Conservation (phyloP, 78 protist species). For the Bigelowiella natans region DNA sequence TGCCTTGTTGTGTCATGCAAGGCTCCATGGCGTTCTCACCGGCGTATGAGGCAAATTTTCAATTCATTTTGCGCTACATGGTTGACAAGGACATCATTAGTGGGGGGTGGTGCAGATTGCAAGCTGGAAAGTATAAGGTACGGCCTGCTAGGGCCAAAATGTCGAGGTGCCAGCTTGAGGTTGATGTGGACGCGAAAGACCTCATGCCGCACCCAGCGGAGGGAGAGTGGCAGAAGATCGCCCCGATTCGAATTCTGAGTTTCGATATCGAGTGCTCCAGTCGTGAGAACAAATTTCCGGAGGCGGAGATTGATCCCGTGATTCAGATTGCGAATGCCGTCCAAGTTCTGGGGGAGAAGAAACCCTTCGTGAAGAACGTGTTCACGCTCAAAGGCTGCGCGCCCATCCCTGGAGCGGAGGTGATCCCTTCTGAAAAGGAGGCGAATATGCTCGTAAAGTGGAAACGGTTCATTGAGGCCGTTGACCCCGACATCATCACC, state of each 20-base stretch:
- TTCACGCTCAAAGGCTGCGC: slow-evolving; percentile 76
- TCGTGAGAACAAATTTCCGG: slow-evolving; percentile 90
- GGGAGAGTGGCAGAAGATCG: slow-evolving; percentile 66
- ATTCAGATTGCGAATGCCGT: slow-evolving; percentile 84
- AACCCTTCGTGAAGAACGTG: not conserved
- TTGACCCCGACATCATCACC: slow-evolving; percentile 93
- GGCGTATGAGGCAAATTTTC: slow-evolving; percentile 87
- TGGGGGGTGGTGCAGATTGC: slow-evolving; percentile 23
- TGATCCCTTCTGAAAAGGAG: slow-evolving; percentile 60
- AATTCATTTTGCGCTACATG: slow-evolving; percentile 83
- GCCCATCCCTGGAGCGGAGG: slow-evolving; percentile 72
- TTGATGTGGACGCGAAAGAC: not conserved
- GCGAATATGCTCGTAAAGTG: slow-evolving; percentile 56
- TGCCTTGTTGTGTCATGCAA: too few species aligned
- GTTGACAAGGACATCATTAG: slow-evolving; percentile 59
- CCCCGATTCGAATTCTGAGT: slow-evolving; percentile 88
- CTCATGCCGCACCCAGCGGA: slow-evolving; percentile 38
- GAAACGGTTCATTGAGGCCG: slow-evolving; percentile 28
- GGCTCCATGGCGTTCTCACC: not conserved
- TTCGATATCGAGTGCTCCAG: slow-evolving; percentile 94
- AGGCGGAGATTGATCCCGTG: slow-evolving; percentile 90
- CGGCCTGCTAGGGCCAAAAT: not conserved
- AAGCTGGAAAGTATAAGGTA: slow-evolving; percentile 55
- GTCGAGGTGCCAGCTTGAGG: not conserved
- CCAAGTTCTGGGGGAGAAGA: not conserved